Evolutionary conservation across 768 basidiomycete genomes (phyloP), one percentile per base, ranked within the genome.

Genomic region (Trametes cinnabarina): DNA sequence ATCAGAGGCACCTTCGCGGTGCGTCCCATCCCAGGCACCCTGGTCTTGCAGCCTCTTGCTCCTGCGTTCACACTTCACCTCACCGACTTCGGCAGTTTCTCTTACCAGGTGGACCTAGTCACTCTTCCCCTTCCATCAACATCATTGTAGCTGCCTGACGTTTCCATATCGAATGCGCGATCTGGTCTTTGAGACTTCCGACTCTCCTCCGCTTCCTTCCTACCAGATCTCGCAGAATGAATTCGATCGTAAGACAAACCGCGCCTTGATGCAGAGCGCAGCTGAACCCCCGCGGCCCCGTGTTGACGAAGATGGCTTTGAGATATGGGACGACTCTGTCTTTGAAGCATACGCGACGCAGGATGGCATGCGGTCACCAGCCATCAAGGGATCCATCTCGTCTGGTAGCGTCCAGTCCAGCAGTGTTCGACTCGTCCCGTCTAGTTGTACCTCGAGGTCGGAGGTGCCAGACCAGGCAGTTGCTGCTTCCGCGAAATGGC

Each of bases 181-280:
- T 26, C 39, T 47, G 25, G n/a, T 40, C 10, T 58, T 57, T 51
- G 60, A 64, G 11, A 14, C 49, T 22, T 56, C 63, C 3, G 59
- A 25, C 20, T 69, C 65, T 46, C 48, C 66, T 3, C 75, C 72
- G 1, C 79, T 78, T 1, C 78, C 78, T 1, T 69, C 78, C 1
- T 80, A 80, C 67, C 71, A 78, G 48, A 58, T 66, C 52, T 72
- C 74, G 10, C 65, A 74, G 20, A 66, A 72, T 40, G 72, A 72
- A 41, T 82, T 79, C 46, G 83, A 87, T 67, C 78, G 73, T 47
- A 87, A 85, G 70, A 71, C 79, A 40, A 66, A 76, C 2, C 70
- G 71, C 47, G 77, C 77, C 10, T 55, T 79, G 19, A 65, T 77
- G 28, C 63, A 73, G 47, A 84, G 81, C 23, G 59, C 75, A n/a